phyloP scores from a whole-genome alignment of 306 rosid genomes.

The Rubus parviflorus region DNA sequence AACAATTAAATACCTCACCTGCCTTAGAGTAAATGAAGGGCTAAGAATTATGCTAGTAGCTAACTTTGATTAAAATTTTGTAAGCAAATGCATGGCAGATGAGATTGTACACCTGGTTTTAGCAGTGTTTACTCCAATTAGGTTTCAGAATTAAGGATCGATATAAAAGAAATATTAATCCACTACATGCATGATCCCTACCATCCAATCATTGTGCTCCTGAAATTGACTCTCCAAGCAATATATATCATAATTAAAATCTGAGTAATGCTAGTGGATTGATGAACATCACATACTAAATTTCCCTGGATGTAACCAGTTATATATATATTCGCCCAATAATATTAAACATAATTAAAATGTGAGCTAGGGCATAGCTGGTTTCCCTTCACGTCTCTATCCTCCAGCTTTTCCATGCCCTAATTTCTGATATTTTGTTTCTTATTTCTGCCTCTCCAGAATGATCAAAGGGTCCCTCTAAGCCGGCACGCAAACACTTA shows the following conservation, averaged over 20 bases:
- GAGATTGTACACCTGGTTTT: background rate
- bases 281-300: constrained; percentile 27
- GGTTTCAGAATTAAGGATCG: background rate
- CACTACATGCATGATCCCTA: constrained; percentile 21
- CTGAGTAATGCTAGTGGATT: background rate
- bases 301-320: background rate
- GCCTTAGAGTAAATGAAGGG: background rate
- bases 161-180: constrained; percentile 12
- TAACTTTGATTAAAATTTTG: background rate
- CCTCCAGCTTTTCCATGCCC: constrained; percentile 31
- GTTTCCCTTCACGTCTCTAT: constrained; percentile 23
- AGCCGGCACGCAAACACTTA: background rate
- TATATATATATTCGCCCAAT: background rate
- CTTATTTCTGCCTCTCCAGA: background rate
- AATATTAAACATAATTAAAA: constrained; percentile 13
- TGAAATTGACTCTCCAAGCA: background rate
- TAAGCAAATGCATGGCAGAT: background rate
- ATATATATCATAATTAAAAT: background rate
- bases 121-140: background rate
- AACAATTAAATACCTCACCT: background rate
- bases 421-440: background rate
- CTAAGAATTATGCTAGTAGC: background rate
- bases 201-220: constrained; percentile 21
- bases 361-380: constrained; percentile 10
- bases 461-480: background rate